phyloP scores from a whole-genome alignment of 2,329 filamentous ascomycete species.

The Fusarium palustre region DNA sequence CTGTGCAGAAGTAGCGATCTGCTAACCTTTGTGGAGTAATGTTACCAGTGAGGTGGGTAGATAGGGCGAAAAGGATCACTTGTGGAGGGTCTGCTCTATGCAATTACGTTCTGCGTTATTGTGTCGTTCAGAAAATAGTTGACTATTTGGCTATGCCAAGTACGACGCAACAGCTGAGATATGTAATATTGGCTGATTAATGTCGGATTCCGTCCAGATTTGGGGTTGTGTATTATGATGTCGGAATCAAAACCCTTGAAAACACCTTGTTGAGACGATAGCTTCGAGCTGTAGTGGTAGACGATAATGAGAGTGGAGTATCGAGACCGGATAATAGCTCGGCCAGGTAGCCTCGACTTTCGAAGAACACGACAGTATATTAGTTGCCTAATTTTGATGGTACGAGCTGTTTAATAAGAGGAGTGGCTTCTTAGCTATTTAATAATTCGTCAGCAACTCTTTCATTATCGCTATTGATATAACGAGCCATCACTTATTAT shows the following conservation, averaged over 20 bases:
- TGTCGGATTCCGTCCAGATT: not conserved
- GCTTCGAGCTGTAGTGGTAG: not conserved
- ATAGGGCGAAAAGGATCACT: slow-evolving; percentile 4
- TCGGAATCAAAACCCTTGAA: not conserved
- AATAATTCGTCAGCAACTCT: slow-evolving; percentile 21
- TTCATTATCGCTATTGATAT: slow-evolving; percentile 1
- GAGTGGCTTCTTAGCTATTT: slow-evolving; percentile 2
- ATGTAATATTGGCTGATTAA: not conserved
- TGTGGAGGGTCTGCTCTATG: not conserved
- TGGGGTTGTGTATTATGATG: not conserved
- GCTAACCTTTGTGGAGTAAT: slow-evolving; percentile 37
- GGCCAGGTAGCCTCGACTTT: not conserved
- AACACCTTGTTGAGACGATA: slow-evolving; percentile 30
- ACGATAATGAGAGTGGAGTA: slow-evolving; percentile 10
- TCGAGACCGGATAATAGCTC: not conserved
- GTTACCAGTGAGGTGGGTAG: slow-evolving; percentile 36
- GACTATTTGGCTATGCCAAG: not conserved
- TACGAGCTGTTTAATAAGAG: not conserved
- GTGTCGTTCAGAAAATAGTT: not conserved
- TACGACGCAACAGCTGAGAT: not conserved
- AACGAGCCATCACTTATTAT: not conserved
- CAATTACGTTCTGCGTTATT: not conserved
- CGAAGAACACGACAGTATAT: not conserved
- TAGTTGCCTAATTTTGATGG: slow-evolving; percentile 2
- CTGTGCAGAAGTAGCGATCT: slow-evolving; percentile 44